Evolutionary conservation across 2,329 filamentous ascomycete species (phyloP).

Genomic region (Xylaria arbuscula): DNA sequence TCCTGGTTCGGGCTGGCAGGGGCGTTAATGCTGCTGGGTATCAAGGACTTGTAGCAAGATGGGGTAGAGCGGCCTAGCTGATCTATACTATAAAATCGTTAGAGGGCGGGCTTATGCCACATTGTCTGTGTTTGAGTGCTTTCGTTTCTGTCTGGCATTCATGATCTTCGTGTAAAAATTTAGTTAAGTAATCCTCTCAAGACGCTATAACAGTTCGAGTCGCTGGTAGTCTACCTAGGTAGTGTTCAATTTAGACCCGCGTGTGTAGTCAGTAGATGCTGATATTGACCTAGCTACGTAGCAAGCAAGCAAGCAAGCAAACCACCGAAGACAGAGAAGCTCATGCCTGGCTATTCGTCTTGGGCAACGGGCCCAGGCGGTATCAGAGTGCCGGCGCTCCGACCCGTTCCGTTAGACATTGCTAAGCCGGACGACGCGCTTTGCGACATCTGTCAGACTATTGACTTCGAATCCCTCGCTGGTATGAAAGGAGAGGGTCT

Average conservation of each 20-base stretch:
- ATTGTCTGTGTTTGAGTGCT: neutral
- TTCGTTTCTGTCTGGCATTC: too few relatives aligned
- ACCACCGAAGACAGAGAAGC: neutral
- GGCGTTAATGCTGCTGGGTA: neutral
- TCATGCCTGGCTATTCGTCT: conserved; percentile 12
- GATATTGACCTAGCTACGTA: neutral
- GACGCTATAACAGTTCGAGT: neutral
- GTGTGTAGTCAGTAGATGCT: neutral
- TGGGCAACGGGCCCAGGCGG: conserved; percentile 13
- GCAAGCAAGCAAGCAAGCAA: too few relatives aligned
- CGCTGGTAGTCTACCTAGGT: neutral
- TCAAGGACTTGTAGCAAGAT: neutral
- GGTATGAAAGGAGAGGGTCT: neutral
- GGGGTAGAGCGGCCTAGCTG: neutral
- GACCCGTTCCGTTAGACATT: conserved; percentile 9
- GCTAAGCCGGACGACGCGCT: conserved; percentile 13
- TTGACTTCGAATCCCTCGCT: conserved; percentile 21
- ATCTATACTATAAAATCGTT: neutral
- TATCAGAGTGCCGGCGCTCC: conserved; percentile 25
- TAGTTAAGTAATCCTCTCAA: neutral
- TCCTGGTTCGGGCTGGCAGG: neutral
- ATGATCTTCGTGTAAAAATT: neutral
- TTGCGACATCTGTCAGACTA: conserved; percentile 22
- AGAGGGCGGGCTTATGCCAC: neutral
- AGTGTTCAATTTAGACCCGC: neutral